Base-by-base conservation (phyloP, 208 protist species). In the Crithidia bombi region DNA sequence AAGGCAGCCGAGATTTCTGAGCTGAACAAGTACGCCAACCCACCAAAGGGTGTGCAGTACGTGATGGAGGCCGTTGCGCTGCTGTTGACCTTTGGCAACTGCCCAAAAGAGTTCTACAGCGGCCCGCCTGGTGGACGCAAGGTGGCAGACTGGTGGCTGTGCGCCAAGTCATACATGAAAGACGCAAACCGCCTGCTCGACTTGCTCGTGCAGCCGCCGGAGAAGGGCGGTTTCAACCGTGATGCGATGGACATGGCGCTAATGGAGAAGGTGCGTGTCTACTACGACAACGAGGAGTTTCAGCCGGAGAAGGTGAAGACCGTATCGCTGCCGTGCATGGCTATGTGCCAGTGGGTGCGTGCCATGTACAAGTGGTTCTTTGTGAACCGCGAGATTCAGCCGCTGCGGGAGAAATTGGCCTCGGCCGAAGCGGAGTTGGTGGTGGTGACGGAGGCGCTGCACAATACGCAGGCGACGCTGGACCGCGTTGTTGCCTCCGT, bases 61-160 rank as follows among this genome's bases (percentile, higher is more conserved):
- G 97, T 99, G 19, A 98, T 99, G 96, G 96, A 99, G 85, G 97
- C 97, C 28, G 96, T 99, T 35, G 98, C 98, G 65, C 90, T 99
- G 61, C 69, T 97, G 71, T 79, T 97, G 38, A 95, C 88, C 0
- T 96, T 99, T 82, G 97, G 98, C 57, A 98, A 99, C 83, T 92
- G 96, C 67, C 89, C 91, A 25, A 90, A 94, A 55, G 90, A 95
- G 73, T 97, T 98, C 83, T 98, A 97, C 68, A 93, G 89, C 50
- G 87, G 94, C 14, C 86, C 91, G 17, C 73, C 96, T 9, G 91
- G 93, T 19, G 96, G 96, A 4, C 97, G 97, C 65, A 97, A 98
- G 78, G 75, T 86, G 44, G 93, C 97, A 32, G 97, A 99, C 83
- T 99, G 98, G 91, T 99, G 96, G 97, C 82, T 93, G 15, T 92